Evolutionary conservation across 306 rosid species (phyloP).

Genomic region (Sophora flavescens): DNA sequence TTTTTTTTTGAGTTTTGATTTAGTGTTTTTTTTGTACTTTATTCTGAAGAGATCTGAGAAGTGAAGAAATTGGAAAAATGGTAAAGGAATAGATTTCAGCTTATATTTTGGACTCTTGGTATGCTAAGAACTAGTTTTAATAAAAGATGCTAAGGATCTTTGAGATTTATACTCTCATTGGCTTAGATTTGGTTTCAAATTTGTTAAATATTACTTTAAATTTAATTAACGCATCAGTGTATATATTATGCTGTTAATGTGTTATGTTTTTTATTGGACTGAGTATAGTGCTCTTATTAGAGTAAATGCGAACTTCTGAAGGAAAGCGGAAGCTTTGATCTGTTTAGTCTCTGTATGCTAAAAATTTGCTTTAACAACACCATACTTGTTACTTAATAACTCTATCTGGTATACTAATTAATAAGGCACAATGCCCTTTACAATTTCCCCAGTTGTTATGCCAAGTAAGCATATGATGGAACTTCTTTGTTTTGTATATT

Average conservation of each 20-base stretch:
- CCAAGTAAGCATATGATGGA: neutral
- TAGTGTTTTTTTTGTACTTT: neutral
- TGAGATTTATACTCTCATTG: neutral
- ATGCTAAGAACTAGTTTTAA: neutral
- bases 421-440: neutral
- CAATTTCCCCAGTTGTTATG: neutral
- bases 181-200: neutral
- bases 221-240: neutral
- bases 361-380: neutral
- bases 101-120: neutral
- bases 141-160: neutral
- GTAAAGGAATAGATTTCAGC: too few species aligned
- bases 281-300: neutral
- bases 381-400: neutral
- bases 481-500: constrained; percentile 2
- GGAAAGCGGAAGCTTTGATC: neutral
- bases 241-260: neutral
- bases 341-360: neutral
- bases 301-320: neutral
- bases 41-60: neutral
- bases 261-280: neutral
- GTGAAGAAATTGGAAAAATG: neutral
- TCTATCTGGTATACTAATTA: neutral
- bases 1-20: neutral
- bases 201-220: neutral